phyloP scores from a whole-genome alignment of 192 early-diverging fungal genomes.

The Rhizophlyctis rosea region DNA sequence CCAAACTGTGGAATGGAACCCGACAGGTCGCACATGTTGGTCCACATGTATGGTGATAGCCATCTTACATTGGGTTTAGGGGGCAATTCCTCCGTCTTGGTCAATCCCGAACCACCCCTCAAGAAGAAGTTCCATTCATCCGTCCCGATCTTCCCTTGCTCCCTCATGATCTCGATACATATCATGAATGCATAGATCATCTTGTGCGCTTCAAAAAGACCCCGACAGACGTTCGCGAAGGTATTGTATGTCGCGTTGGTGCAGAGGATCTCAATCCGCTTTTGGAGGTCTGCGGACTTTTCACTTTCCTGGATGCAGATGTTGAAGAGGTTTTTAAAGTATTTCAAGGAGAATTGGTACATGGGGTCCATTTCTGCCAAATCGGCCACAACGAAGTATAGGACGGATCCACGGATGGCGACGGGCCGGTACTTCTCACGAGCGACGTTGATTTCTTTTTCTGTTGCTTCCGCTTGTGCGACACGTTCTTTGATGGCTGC shows the following conservation, averaged over 20 bases:
- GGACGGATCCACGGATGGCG: conserved; percentile 56
- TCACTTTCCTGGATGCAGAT: conserved; percentile 49
- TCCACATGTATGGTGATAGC: conserved; percentile 52
- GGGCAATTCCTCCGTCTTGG: conserved; percentile 32
- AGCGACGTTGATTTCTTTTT: conserved; percentile 57
- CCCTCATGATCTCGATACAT: conserved; percentile 52
- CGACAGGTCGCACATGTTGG: conserved; percentile 49
- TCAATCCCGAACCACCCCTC: conserved; percentile 39
- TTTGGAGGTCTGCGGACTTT: conserved; percentile 46
- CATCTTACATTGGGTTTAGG: conserved; percentile 39
- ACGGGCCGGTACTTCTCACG: conserved; percentile 60
- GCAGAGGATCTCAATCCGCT: conserved; percentile 48
- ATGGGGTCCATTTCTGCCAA: conserved; percentile 62
- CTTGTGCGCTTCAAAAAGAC: conserved; percentile 62
- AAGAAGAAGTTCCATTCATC: conserved; percentile 61
- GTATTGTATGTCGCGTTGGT: conserved; percentile 52
- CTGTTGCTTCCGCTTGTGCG: conserved; percentile 52
- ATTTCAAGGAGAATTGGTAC: conserved; percentile 66
- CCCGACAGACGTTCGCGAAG: conserved; percentile 57
- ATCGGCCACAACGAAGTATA: conserved; percentile 63
- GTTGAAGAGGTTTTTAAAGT: conserved; percentile 63
- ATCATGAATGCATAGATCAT: conserved; percentile 60
- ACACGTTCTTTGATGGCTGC: conserved; percentile 60
- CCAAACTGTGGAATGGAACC: conserved; percentile 36
- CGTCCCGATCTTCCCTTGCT: conserved; percentile 37